Percentiles rank a stretch among this genome's conserved stretches.
phyloP scores from a whole-genome alignment of 495 filamentous ascomycete species.

The Neurospora africana region DNA sequence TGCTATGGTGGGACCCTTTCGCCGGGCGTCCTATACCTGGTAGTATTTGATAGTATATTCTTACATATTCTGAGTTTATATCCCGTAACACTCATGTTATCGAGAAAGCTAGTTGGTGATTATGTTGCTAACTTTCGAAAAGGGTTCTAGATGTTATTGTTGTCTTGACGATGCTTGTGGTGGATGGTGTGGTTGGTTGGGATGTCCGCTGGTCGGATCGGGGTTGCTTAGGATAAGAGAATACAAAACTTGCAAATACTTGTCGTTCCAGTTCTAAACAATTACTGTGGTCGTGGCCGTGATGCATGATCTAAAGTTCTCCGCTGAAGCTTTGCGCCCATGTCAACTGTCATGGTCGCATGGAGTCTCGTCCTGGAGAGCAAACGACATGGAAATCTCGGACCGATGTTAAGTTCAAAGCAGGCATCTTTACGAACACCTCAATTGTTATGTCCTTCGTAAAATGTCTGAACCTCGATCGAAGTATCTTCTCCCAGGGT shows the following conservation, averaged over 20 bases:
- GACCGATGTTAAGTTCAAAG: not conserved
- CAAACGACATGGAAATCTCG: not conserved
- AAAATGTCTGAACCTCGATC: not conserved
- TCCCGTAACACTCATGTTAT: not conserved
- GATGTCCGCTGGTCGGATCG: not conserved
- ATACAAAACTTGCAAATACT: not conserved
- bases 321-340: not conserved
- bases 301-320: not conserved
- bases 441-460: not conserved
- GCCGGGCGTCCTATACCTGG: conserved; percentile 20
- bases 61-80: conserved; percentile 24
- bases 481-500: not conserved
- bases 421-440: not conserved
- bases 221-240: not conserved
- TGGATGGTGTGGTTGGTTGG: not conserved
- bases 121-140: not conserved
- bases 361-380: not conserved
- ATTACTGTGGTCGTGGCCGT: not conserved
- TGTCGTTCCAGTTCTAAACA: not conserved
- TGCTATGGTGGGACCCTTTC: conserved; percentile 19
- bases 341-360: not conserved
- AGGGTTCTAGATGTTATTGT: not conserved
- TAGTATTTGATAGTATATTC: conserved; percentile 23
- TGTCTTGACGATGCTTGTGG: not conserved
- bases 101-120: not conserved